These are phyloP conservation scores for Botryotinia globosa DNA, from an alignment of 2,329 filamentous ascomycete genomes.

Conservation along the genomic window DNA sequence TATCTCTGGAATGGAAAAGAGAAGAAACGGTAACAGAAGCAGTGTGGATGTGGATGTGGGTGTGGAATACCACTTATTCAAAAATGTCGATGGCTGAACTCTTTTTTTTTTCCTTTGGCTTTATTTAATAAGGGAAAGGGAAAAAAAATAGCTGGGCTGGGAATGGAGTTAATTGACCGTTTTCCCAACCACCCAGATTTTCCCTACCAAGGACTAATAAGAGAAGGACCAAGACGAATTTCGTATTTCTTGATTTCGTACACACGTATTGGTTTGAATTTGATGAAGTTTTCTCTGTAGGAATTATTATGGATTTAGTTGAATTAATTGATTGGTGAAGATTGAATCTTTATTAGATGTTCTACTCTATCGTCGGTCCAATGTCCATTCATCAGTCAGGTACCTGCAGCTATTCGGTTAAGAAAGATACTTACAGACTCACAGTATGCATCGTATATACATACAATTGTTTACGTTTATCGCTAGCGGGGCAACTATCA, in stretches of 20 bases:
- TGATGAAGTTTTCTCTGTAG: not conserved
- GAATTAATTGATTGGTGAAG: not conserved
- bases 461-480: not conserved
- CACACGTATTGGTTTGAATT: not conserved
- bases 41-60: not conserved
- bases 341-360: not conserved
- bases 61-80: not conserved
- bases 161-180: constrained; percentile 9
- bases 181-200: constrained; percentile 16
- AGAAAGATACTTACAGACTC: not conserved
- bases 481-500: constrained; percentile 6
- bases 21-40: not conserved
- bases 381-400: not conserved
- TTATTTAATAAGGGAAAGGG: not conserved
- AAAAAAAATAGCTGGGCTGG: constrained; percentile 12
- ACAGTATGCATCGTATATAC: no score
- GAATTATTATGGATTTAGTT: not conserved
- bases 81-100: constrained; percentile 13
- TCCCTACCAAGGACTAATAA: not conserved
- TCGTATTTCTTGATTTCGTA: not conserved
- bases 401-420: constrained; percentile 8
- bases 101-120: not conserved
- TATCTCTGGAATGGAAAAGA: constrained; percentile 13
- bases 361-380: not conserved
- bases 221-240: not conserved